Base-by-base conservation (phyloP, 2,329 filamentous ascomycete species). In the Aspergillus niger region DNA sequence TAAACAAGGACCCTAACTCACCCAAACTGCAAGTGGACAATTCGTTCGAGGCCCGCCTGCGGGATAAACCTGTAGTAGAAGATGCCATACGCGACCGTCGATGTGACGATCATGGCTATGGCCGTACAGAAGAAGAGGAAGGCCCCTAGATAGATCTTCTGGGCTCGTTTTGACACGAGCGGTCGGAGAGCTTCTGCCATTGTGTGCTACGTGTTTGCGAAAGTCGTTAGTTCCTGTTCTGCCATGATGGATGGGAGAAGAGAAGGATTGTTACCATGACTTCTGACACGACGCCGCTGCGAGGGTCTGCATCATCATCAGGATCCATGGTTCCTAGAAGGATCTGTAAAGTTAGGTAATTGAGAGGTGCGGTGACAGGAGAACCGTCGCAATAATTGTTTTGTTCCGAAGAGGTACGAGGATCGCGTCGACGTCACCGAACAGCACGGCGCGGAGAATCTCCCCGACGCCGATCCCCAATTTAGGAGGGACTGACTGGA, bases 61-160 rank as follows among this genome's bases (percentile, higher is more conserved):
- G 89, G 89, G 22, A 91, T 85, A 76, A 87, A 90, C 63, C 82
- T 83, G 74, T 83, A 82, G 78, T 91, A 91, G 77, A 91, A 91
- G 17, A 88, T 76, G 38, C 80, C 79, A 71, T 91, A 91, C 36
- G 87, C 86, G 41, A 85, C 70, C 6, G 83, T 76, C 5, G 89
- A 87, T 20, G 86, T 73, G 39, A 79, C 81, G 47, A 89, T 76
- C 54, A 91, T 82, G 43, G 84, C 65, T 15, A 83, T 65, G 3
- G 83, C 83, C 22, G 86, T 80, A 54, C 77, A 65, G 49, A 83
- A 71, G 64, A 87, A 78, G 24, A 89, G 79, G 13, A 83, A 64
- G 13, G 82, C 85, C 60, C 85, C 85, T 51, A 91, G 74, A 71
- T 91, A 91, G 30, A 86, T 84, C 67, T 85, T 83, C 55, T 83